Conservation (phyloP, 73 alveolate species). For the Uronychia binucleata region DNA sequence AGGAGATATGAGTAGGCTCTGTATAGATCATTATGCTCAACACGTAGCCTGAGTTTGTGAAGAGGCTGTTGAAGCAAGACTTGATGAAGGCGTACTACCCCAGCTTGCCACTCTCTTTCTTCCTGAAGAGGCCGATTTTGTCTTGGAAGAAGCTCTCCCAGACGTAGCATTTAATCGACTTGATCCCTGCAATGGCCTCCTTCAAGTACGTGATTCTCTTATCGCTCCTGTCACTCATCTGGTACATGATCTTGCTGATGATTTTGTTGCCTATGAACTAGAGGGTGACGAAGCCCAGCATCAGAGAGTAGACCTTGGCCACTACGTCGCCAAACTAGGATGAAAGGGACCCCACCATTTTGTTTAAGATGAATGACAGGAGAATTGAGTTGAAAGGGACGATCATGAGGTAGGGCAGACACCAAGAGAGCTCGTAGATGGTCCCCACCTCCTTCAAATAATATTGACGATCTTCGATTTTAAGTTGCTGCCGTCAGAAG, state of each 20-base stretch:
- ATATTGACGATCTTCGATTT: too few species aligned
- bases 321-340: not conserved
- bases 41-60: not conserved
- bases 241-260: not conserved
- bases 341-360: not conserved
- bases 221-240: not conserved
- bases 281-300: not conserved
- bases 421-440: conserved; percentile 25
- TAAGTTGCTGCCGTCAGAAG: too few species aligned
- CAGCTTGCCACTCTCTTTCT: not conserved
- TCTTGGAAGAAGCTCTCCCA: conserved; percentile 17
- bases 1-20: not conserved
- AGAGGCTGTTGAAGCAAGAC: not conserved
- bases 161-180: conserved; percentile 14
- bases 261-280: not conserved
- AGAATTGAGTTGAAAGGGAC: conserved; percentile 35
- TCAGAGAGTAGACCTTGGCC: not conserved
- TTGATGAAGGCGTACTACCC: not conserved
- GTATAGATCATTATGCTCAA: not conserved
- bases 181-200: conserved; percentile 23
- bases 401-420: conserved; percentile 37
- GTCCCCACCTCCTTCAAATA: conserved; percentile 35
- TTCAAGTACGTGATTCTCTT: not conserved
- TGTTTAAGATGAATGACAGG: not conserved
- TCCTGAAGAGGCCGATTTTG: conserved; percentile 5